Conservation (phyloP, 192 early-diverging fungal genomes). For the Rhizoclosmatium sp. region DNA sequence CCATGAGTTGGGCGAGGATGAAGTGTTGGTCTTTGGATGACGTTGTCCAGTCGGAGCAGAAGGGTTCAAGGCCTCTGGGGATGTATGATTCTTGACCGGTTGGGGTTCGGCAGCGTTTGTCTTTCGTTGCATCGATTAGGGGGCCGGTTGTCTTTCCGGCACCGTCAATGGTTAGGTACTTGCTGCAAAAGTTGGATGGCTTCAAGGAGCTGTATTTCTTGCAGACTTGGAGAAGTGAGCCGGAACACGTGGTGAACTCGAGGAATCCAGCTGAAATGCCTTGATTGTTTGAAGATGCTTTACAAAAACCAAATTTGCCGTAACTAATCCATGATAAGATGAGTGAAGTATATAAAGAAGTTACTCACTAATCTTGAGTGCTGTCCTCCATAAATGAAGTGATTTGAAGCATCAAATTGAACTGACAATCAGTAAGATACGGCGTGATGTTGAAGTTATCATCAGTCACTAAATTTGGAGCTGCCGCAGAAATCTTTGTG, state of each 20-base stretch:
- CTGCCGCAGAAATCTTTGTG: too few relatives aligned
- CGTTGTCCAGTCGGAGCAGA: slow-evolving; percentile 27
- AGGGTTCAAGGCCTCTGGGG: slow-evolving; percentile 4
- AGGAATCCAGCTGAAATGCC: slow-evolving; percentile 32
- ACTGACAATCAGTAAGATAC: slow-evolving; percentile 21
- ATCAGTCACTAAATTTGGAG: not conserved
- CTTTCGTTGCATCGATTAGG: not conserved
- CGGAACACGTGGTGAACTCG: slow-evolving; percentile 32
- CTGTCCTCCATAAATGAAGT: slow-evolving; percentile 8
- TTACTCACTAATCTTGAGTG: too few relatives aligned
- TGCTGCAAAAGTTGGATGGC: not conserved
- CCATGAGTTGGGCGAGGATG: slow-evolving; percentile 1
- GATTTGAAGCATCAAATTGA: slow-evolving; percentile 31
- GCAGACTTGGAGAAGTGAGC: slow-evolving; percentile 20
- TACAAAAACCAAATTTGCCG: slow-evolving; percentile 10
- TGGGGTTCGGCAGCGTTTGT: not conserved
- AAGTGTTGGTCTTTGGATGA: slow-evolving; percentile 1
- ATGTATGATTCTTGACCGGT: not conserved
- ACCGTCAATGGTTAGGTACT: not conserved
- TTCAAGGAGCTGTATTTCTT: not conserved
- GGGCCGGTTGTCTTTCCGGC: not conserved
- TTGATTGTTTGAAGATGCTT: slow-evolving; percentile 19
- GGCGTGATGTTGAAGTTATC: not conserved
- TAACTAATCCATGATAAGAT: not conserved
- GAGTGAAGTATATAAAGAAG: too few relatives aligned